Base-by-base conservation (phyloP, 2,329 filamentous ascomycete genomes). In the Cordyceps javanica region DNA sequence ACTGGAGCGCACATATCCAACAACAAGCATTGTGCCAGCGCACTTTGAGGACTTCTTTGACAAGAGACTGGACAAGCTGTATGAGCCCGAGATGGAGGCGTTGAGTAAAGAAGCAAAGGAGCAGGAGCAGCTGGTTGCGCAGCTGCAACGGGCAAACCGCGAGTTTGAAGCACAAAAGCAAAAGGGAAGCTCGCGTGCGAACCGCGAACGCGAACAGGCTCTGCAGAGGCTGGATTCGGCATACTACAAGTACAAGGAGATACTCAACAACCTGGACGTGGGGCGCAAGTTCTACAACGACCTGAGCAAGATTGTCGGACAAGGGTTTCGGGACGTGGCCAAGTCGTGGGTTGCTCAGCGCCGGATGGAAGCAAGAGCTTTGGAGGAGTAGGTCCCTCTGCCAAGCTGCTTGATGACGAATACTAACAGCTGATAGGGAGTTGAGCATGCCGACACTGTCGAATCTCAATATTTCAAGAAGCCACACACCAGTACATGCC, bases 231-330 rank as follows among this genome's bases (percentile, higher is more conserved):
- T 99, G 10, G 93, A 97, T 70, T 91, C 89, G 62, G 93, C 91
- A 0, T 97, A 96, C 69, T 86, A 91, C 72, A 95, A 93, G 73
- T 97, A 97, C 77, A 96, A 96, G 73, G 93, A 99, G 70, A 90
- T 97, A 58, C 85, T 96, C 58, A 90, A 84, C 62, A 96, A 97
- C 68, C 80, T 97, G 3, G 93, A 97, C 63, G 90, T 89, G 0
- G 94, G 91, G 0, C 81, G 93, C 55, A 97, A 94, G 70, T 99
- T 99, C 69, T 99, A 97, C 76, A 99, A 99, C 64, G 92, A 97
- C 67, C 80, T 99, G 5, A 90, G 89, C 48, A 90, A 88, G 72
- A 91, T 97, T 61, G 89, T 96, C 1, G 87, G 85, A 0, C 76
- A 76, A 38, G 80, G 87, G 10, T 97, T 97, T 70, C 81, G 91